Percentiles rank a stretch among this genome's conserved stretches.
Conservation (phyloP, 441 rosid species). For the Corymbia calophylla region DNA sequence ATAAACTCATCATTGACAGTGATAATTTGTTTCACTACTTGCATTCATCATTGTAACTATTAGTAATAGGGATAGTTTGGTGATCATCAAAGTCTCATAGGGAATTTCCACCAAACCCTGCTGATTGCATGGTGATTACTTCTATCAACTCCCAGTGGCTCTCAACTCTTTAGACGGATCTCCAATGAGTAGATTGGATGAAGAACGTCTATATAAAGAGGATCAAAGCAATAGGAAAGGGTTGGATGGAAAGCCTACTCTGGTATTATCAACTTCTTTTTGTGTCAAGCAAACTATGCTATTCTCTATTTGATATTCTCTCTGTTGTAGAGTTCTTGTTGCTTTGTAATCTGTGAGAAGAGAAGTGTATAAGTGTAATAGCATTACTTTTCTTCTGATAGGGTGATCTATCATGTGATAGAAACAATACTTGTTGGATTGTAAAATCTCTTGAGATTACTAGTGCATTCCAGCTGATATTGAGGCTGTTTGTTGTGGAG, state of each 20-base stretch:
- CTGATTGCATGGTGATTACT: background rate
- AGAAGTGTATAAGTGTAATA: background rate
- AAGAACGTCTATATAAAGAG: background rate
- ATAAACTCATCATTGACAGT: too few species aligned
- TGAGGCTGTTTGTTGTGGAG: background rate
- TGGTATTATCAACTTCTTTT: background rate
- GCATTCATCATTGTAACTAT: too few species aligned
- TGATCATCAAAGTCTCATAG: too few species aligned
- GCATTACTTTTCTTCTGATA: background rate
- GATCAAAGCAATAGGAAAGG: background rate
- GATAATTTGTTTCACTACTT: too few species aligned
- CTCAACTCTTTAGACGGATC: background rate
- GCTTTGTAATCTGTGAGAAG: background rate
- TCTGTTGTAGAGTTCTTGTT: background rate
- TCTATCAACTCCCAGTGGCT: background rate
- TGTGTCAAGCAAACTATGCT: background rate
- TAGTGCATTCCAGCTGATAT: background rate
- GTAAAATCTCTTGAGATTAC: background rate
- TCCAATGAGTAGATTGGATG: background rate
- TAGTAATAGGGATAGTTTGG: too few species aligned
- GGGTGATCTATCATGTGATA: background rate
- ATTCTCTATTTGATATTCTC: background rate
- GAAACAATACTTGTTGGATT: too few species aligned
- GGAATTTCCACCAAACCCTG: too few species aligned
- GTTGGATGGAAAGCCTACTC: background rate